Conservation (phyloP, 2,329 filamentous ascomycete species). For the Epicoccum sorghinum region DNA sequence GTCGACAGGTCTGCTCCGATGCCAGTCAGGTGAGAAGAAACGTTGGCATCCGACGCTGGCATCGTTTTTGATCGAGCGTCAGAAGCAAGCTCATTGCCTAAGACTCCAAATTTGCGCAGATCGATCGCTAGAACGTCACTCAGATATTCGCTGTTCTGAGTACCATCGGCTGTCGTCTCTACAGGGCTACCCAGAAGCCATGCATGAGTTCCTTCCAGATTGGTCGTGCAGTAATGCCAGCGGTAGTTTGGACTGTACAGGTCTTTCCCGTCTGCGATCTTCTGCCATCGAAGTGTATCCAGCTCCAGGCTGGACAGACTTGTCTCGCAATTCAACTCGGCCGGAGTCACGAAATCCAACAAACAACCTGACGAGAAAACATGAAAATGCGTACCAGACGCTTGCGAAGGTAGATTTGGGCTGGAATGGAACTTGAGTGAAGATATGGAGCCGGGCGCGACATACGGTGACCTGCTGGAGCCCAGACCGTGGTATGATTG, state of each 20-base stretch:
- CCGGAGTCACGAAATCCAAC: slow-evolving; percentile 92
- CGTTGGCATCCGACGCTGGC: slow-evolving; percentile 60
- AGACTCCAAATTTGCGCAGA: slow-evolving; percentile 84
- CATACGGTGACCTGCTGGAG: slow-evolving; percentile 55
- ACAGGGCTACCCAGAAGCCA: slow-evolving; percentile 94
- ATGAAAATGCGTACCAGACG: slow-evolving; percentile 92
- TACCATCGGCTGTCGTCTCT: slow-evolving; percentile 69
- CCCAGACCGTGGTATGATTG: slow-evolving; percentile 58
- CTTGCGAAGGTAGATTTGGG: slow-evolving; percentile 83
- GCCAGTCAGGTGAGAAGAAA: slow-evolving; percentile 59
- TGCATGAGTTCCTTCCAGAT: slow-evolving; percentile 92
- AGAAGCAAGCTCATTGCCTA: slow-evolving; percentile 73
- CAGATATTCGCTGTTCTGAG: slow-evolving; percentile 84
- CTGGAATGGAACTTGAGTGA: slow-evolving; percentile 89
- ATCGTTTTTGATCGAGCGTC: slow-evolving; percentile 51
- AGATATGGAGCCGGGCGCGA: slow-evolving; percentile 82
- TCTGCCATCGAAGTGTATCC: slow-evolving; percentile 88
- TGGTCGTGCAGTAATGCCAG: slow-evolving; percentile 98
- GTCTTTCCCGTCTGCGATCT: slow-evolving; percentile 90
- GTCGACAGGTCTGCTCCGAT: slow-evolving; percentile 85
- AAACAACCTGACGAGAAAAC: slow-evolving; percentile 91
- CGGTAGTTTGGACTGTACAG: slow-evolving; percentile 91
- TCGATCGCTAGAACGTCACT: slow-evolving; percentile 96
- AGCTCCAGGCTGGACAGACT: slow-evolving; percentile 89
- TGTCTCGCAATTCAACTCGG: slow-evolving; percentile 88